Base-by-base conservation (phyloP, 2,329 filamentous ascomycete species). In the Colletotrichum sp. region DNA sequence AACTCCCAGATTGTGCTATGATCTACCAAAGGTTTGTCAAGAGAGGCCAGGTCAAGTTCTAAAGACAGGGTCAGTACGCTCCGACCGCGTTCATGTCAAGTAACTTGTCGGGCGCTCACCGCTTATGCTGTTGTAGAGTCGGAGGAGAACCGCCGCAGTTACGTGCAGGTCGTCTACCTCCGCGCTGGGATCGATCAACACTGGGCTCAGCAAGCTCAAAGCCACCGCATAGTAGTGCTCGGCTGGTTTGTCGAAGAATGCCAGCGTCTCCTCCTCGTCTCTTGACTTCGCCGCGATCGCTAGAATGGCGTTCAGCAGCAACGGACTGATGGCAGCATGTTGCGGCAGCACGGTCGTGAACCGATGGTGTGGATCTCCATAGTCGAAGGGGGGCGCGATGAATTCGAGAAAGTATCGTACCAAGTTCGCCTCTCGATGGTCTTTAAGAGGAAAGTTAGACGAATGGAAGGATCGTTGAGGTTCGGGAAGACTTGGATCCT, bases 181-280 rank as follows among this genome's bases (percentile, higher is more conserved):
- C 12, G 15, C 26, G 5, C 13, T 21, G 8, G 8, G 24, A 3
- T 34, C 30, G 12, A n/a, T 34, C n/a, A 65, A 34, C 6, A n/a
- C 56, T 1, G 66, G 71, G 9, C 32, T 24, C 3, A 73, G 32
- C 21, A 58, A 18, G 6, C 36, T 34, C 12, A 73, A 26, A 2
- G 71, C 58, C 8, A 16, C 26, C 0, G 30, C 24, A 26, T 48
- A 60, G 8, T 73, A 73, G 5, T 68, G 58, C 7, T 70, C 60
- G 6, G 71, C 71, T 6, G 71, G 56, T 26, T 73, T 73, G 15
- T 73, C 66, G 15, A 70, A 73, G 15, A 73, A 70, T 4, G 48
- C 48, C 2, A 73, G 56, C 5, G 21, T 34, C 1, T 3, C 58
- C 3, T 56, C 43, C 8, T 43, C 28, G 15, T 73, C 58, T 5